Evolutionary conservation across 371 early-diverging fungal genomes (phyloP), one percentile per base, ranked within the genome.

Genomic region (Rhizomucor pusillus): DNA sequence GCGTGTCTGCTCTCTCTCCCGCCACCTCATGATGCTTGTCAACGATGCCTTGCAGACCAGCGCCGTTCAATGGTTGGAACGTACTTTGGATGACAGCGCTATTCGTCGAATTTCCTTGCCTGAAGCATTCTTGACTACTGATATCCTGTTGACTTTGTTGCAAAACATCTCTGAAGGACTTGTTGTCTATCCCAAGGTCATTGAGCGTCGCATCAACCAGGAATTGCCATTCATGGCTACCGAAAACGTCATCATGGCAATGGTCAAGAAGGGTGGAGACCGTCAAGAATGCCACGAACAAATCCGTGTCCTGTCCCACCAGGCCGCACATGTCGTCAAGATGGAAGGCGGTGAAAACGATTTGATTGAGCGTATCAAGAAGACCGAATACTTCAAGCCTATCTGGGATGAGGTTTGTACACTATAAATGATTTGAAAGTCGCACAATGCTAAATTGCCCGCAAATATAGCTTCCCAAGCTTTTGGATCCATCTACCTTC

Each of bases 171-270:
- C 86, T 43, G 91, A 93, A 61, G 98, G 98, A 24, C 79, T 97
- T 74, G 98, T 97, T 11, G 97, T 98, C 4, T 97, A 98, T 71
- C 96, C 97, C 58, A 84, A 91, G 74, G 95, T 96, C 46, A 97
- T 98, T 71, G 82, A 80, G 43, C 86, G 90, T 47, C 89, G 94
- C 47, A 97, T 98, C 74, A 62, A 72, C 55, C 91, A 94, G 75
- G 98, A 98, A 75, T 77, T 98, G 48, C 98, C 97, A 35, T 98
- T 98, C 77, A 97, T 97, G 97, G 98, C 98, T 20, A 98, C 99
- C 19, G 99, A 98, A 70, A 97, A 97, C 80, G 80, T 98, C 58
- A 97, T 98, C 71, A 98, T 98, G 97, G 97, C 94, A 47, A 94
- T 98, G 89, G 98, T 97, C 44, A 88, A 90, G 78, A 89, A 90